phyloP scores from a whole-genome alignment of 345 rosid genomes.

The Salix dunnii region DNA sequence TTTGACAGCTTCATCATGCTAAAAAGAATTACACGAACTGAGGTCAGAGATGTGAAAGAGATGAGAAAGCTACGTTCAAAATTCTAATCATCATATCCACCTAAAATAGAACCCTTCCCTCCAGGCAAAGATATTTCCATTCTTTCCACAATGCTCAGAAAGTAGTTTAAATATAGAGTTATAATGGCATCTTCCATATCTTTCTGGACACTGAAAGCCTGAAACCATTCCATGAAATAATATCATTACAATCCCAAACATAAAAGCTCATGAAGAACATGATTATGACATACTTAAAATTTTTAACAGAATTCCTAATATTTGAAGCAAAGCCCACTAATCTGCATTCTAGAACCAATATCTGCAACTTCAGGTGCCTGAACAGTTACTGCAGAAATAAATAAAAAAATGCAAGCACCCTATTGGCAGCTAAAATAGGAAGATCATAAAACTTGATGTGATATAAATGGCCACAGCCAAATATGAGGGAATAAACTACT shows the following conservation, averaged over 20 bases:
- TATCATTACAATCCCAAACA: background rate
- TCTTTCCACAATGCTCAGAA: background rate
- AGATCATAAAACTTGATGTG: background rate
- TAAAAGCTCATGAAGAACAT: background rate
- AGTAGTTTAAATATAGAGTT: background rate
- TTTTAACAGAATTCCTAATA: background rate
- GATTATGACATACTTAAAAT: background rate
- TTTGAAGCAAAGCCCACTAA: background rate
- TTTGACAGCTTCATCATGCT: background rate
- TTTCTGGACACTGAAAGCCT: background rate
- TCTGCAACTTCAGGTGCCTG: background rate
- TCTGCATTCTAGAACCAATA: background rate
- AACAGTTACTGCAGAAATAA: background rate
- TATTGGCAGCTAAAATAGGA: background rate
- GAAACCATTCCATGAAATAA: background rate
- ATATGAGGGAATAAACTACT: background rate
- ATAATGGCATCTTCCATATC: background rate
- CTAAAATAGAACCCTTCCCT: background rate
- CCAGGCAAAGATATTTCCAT: background rate
- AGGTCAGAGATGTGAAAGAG: background rate
- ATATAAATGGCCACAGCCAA: background rate
- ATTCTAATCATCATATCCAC: background rate
- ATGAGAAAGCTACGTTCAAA: background rate
- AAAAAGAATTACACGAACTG: background rate
- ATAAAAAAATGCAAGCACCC: background rate